Conservation (phyloP, 2,329 filamentous ascomycete species). For the Tolypocladium ophioglossoides region DNA sequence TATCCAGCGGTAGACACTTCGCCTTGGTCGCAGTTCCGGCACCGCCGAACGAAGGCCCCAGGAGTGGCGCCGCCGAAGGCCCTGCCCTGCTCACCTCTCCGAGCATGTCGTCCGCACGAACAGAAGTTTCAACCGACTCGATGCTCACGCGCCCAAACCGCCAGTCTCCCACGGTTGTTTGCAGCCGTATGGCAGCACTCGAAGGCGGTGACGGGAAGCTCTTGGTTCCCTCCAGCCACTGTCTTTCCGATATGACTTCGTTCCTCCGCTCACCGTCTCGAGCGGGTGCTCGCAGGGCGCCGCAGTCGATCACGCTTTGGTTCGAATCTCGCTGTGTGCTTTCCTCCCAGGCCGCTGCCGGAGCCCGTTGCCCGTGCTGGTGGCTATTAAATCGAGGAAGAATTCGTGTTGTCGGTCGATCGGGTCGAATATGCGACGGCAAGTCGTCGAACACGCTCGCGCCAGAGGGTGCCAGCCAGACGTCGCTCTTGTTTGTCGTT, state of each 20-base stretch:
- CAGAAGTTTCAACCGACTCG: constrained; percentile 64
- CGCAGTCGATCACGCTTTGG: constrained; percentile 38
- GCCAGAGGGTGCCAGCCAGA: constrained; percentile 40
- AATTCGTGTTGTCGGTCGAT: constrained; percentile 3
- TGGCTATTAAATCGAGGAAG: constrained; percentile 2
- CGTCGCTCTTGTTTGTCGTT: constrained; percentile 8
- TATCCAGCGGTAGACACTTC: constrained; percentile 60
- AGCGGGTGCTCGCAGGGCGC: constrained; percentile 24
- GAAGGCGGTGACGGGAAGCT: constrained; percentile 33
- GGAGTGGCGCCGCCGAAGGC: constrained; percentile 37
- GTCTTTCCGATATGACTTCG: constrained; percentile 27
- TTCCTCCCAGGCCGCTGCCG: neutral
- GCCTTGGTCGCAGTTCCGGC: constrained; percentile 75
- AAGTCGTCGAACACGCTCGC: constrained; percentile 45
- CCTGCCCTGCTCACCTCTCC: constrained; percentile 28
- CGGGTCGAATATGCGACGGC: constrained; percentile 34
- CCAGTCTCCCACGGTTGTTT: constrained; percentile 56
- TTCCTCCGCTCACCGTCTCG: constrained; percentile 22
- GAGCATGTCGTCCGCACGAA: constrained; percentile 18
- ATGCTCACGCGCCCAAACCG: constrained; percentile 70
- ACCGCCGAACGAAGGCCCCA: constrained; percentile 44
- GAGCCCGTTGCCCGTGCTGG: neutral
- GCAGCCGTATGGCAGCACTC: constrained; percentile 32
- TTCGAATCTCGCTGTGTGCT: constrained; percentile 5
- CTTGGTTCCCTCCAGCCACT: constrained; percentile 27